Conservation (phyloP, 306 rosid species). For the Cicer bijugum region DNA sequence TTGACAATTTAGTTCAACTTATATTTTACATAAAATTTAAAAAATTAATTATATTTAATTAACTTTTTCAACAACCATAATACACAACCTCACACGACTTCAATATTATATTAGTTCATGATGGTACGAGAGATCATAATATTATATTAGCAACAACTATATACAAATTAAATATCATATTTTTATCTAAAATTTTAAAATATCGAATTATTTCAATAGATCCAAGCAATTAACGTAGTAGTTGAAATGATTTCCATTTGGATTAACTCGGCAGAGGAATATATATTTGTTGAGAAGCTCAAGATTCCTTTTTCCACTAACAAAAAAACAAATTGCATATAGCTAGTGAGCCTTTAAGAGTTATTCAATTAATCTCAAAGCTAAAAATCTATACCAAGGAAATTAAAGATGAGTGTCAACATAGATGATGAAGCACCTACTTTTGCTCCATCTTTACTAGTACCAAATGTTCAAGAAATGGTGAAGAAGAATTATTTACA, state of each 20-base stretch:
- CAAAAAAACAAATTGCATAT: not conserved
- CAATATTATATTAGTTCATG: too few species aligned
- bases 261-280: not conserved
- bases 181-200: too few species aligned
- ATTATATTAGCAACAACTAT: too few species aligned
- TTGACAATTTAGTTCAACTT: too few species aligned
- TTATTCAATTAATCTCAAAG: not conserved
- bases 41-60: too few species aligned
- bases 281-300: not conserved
- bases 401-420: constrained; percentile 10
- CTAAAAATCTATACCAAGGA: not conserved
- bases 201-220: not conserved
- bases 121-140: too few species aligned
- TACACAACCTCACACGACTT: too few species aligned
- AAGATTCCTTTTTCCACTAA: constrained; percentile 9
- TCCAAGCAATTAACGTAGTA: not conserved
- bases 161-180: too few species aligned
- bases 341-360: not conserved
- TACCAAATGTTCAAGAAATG: constrained; percentile 58
- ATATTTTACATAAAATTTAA: too few species aligned
- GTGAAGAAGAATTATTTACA: constrained; percentile 42
- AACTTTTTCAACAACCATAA: too few species aligned
- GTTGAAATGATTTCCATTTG: constrained; percentile 17
- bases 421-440: constrained; percentile 21
- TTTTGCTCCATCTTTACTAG: constrained; percentile 44